A percentile compares a stretch with the other conserved stretches of the same genome.
phyloP scores from a whole-genome alignment of 2,329 filamentous ascomycete species.

The Calonectria honghensis region DNA sequence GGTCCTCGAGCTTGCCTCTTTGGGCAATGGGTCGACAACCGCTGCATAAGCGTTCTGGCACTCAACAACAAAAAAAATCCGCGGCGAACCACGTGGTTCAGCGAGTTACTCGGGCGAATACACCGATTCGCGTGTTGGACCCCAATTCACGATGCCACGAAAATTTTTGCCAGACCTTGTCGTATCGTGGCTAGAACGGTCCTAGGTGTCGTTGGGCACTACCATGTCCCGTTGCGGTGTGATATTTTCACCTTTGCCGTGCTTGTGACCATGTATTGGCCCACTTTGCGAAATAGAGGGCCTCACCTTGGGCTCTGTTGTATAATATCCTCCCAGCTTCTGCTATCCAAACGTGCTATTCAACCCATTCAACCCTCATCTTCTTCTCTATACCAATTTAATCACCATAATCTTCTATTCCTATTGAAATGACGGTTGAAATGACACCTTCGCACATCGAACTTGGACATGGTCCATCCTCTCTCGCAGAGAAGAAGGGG shows the following conservation, averaged over 20 bases:
- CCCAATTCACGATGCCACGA: not conserved
- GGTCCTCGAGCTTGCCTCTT: constrained; percentile 5
- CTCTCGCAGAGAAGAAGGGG: not conserved
- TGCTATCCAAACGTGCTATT: not conserved
- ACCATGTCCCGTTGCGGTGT: not conserved
- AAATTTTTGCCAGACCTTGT: not conserved
- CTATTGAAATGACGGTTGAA: not conserved
- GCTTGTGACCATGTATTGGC: not conserved
- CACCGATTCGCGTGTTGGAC: not conserved
- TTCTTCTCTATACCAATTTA: constrained; percentile 14
- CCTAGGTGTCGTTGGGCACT: not conserved
- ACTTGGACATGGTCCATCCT: not conserved
- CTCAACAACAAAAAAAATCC: not conserved
- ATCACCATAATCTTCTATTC: constrained; percentile 8
- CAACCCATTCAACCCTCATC: not conserved
- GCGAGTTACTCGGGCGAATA: not conserved
- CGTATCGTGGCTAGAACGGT: constrained; percentile 2
- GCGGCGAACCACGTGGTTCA: not conserved
- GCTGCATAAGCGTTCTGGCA: constrained; percentile 6
- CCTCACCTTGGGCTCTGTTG: not conserved
- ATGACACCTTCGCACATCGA: not conserved
- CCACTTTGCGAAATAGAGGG: not conserved
- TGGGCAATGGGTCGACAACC: constrained; percentile 15
- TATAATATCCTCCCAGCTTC: not conserved
- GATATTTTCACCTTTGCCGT: not conserved